Conservation (phyloP, 2,329 filamentous ascomycete species). For the Cladosporium sphaerospermum region DNA sequence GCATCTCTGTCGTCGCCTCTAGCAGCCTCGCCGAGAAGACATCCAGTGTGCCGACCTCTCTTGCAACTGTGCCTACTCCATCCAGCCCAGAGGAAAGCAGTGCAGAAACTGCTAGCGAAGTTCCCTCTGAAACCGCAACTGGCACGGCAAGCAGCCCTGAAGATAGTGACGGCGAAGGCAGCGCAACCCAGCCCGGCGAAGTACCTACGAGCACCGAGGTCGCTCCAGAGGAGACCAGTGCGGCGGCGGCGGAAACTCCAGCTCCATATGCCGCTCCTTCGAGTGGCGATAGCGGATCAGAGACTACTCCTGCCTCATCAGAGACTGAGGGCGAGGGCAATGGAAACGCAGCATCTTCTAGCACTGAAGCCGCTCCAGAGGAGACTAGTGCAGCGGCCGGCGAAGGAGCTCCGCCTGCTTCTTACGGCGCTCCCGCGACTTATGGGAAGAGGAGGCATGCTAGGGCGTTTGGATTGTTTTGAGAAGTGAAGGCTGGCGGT, state of each 20-base stretch:
- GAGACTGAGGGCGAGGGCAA: background rate
- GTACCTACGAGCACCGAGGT: too few species aligned
- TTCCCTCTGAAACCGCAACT: background rate
- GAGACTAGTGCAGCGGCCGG: slow-evolving; percentile 21
- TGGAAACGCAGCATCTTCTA: background rate
- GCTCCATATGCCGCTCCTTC: background rate
- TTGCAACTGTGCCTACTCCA: background rate
- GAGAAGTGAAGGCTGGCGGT: background rate
- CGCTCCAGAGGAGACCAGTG: background rate
- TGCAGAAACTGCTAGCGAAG: background rate
- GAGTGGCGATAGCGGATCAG: background rate
- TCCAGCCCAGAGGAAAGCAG: background rate
- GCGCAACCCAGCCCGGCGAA: too few species aligned
- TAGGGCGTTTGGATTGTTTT: slow-evolving; percentile 1
- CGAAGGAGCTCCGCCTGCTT: slow-evolving; percentile 30
- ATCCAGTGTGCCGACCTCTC: slow-evolving; percentile 33
- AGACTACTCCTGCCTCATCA: background rate
- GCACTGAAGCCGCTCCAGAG: background rate
- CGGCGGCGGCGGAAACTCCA: background rate
- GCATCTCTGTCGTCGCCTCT: background rate
- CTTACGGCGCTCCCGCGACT: background rate
- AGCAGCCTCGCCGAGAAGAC: slow-evolving; percentile 47
- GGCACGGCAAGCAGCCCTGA: background rate
- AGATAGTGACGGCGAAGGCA: too few species aligned
- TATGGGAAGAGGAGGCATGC: slow-evolving; percentile 4